Evolutionary conservation across 371 early-diverging fungal genomes (phyloP).

Genomic region (Amoeboaphelidium protococcarum): DNA sequence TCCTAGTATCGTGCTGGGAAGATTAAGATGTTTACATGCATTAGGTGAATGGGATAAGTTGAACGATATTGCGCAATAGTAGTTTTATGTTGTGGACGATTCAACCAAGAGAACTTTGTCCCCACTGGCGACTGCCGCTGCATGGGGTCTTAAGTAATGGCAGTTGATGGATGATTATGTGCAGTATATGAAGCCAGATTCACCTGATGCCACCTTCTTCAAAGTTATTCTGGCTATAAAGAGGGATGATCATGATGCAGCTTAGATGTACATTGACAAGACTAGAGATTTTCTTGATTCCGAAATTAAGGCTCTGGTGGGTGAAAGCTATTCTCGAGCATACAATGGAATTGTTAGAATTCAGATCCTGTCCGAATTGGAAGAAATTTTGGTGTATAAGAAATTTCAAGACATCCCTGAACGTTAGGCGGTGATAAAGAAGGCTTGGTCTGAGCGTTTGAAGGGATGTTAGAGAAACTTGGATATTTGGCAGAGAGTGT

Average conservation of each 20-base stretch:
- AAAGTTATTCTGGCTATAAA: slow-evolving; percentile 65
- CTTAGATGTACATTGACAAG: slow-evolving; percentile 41
- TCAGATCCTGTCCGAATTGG: slow-evolving; percentile 89
- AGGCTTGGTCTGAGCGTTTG: slow-evolving; percentile 65
- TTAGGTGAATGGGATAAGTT: slow-evolving; percentile 82
- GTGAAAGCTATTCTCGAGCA: slow-evolving; percentile 82
- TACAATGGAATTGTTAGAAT: slow-evolving; percentile 68
- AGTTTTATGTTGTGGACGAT: slow-evolving; percentile 35
- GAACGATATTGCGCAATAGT: slow-evolving; percentile 45
- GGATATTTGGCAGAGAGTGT: slow-evolving; percentile 79
- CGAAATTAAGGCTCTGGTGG: slow-evolving; percentile 59
- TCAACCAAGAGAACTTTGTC: slow-evolving; percentile 28
- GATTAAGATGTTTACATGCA: slow-evolving; percentile 74
- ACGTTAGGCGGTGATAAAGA: slow-evolving; percentile 41
- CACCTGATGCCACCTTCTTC: slow-evolving; percentile 41
- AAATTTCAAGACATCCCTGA: slow-evolving; percentile 50
- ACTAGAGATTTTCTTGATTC: slow-evolving; percentile 68
- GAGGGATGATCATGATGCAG: slow-evolving; percentile 44
- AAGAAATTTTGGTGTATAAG: slow-evolving; percentile 80
- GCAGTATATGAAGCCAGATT: slow-evolving; percentile 41
- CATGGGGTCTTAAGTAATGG: slow-evolving; percentile 82
- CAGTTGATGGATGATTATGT: slow-evolving; percentile 75
- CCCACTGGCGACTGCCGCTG: slow-evolving; percentile 68
- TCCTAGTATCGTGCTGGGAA: slow-evolving; percentile 44
- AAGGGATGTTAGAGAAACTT: slow-evolving; percentile 78